phyloP scores from a whole-genome alignment of 768 basidiomycete species.

The Crassisporium funariophilum region DNA sequence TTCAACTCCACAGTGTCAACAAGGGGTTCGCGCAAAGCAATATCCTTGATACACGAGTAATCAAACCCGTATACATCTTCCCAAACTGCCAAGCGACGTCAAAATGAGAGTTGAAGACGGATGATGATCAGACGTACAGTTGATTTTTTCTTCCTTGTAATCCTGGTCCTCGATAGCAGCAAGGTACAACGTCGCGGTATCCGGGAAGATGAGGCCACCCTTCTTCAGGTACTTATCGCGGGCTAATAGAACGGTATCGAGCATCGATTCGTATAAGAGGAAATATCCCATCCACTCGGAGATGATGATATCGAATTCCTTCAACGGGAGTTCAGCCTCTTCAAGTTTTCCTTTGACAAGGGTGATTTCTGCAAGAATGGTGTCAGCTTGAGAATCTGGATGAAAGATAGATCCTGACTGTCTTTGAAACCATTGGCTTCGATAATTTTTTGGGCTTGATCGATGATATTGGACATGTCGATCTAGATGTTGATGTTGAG shows the following conservation, averaged over 20 bases:
- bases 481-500: slow-evolving; percentile 59
- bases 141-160: slow-evolving; percentile 99
- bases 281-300: slow-evolving; percentile 99
- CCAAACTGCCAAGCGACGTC: slow-evolving; percentile 69
- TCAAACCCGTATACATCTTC: slow-evolving; percentile 99
- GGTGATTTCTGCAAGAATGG: slow-evolving; percentile 70
- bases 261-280: slow-evolving; percentile 98
- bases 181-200: slow-evolving; percentile 87
- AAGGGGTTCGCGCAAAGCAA: slow-evolving; percentile 92
- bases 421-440: slow-evolving; percentile 96
- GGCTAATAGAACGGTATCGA: slow-evolving; percentile 95
- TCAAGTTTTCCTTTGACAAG: slow-evolving; percentile 98
- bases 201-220: slow-evolving; percentile 93
- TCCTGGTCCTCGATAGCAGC: slow-evolving; percentile 99
- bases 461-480: slow-evolving; percentile 99
- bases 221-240: slow-evolving; percentile 95
- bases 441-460: slow-evolving; percentile 97
- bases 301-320: slow-evolving; percentile 97
- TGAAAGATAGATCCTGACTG: slow-evolving; percentile 51
- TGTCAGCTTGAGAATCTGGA: slow-evolving; percentile 6
- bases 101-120: slow-evolving; percentile 2
- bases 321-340: slow-evolving; percentile 83
- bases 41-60: slow-evolving; percentile 99
- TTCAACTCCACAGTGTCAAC: slow-evolving; percentile 99
- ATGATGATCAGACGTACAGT: slow-evolving; percentile 64